Conservation (phyloP, 2,329 filamentous ascomycete genomes). For the Bipolaris bicolor region DNA sequence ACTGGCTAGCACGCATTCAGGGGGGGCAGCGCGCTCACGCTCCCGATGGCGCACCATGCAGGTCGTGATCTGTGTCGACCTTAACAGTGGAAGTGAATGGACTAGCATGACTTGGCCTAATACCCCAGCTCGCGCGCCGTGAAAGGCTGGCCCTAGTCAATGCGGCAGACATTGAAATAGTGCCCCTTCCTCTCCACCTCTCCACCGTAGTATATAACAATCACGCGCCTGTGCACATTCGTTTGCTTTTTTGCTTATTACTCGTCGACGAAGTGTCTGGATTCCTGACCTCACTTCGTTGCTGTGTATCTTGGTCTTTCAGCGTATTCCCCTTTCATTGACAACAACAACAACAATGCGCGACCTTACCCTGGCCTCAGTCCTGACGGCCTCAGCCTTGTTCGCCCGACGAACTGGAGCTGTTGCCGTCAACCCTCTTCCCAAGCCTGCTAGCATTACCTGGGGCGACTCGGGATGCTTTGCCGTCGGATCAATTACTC, state of each 20-base stretch:
- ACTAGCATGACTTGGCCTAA: constrained; percentile 27
- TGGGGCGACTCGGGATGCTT: constrained; percentile 61
- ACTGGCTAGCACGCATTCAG: constrained; percentile 33
- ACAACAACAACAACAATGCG: constrained; percentile 33
- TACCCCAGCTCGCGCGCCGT: constrained; percentile 15
- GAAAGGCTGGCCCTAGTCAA: constrained; percentile 9
- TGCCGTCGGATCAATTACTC: constrained; percentile 48
- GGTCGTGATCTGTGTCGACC: constrained; percentile 4
- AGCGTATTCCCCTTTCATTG: background rate
- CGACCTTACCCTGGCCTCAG: constrained; percentile 36
- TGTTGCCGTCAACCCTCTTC: constrained; percentile 61
- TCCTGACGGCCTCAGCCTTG: constrained; percentile 42
- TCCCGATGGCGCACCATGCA: constrained; percentile 17
- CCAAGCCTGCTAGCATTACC: constrained; percentile 59
- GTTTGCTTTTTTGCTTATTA: constrained; percentile 12
- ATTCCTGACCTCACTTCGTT: background rate
- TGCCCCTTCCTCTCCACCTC: constrained; percentile 12
- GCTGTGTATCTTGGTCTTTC: background rate
- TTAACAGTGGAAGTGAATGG: background rate
- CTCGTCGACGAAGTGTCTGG: background rate
- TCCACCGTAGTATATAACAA: background rate
- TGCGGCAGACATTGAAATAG: constrained; percentile 32
- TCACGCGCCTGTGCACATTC: constrained; percentile 7
- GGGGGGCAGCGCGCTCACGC: background rate
- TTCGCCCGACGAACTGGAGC: constrained; percentile 50